Evolutionary conservation across 306 rosid genomes (phyloP).

Genomic region (Cotoneaster glaucophyllus): DNA sequence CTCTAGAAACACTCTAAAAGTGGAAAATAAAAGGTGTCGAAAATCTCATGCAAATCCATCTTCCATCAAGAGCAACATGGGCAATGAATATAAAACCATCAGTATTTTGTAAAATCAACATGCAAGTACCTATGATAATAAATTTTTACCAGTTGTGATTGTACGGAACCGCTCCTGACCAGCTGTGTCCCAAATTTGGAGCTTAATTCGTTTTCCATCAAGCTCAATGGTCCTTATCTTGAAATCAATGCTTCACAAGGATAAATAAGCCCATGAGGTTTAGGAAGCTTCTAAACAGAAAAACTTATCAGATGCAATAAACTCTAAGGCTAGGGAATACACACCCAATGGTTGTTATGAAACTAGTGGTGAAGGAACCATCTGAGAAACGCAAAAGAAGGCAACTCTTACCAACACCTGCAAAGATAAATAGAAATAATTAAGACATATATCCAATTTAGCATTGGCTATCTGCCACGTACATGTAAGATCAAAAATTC

Average conservation of each 20-base stretch:
- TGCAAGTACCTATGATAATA: slow-evolving; percentile 4
- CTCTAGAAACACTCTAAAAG: not conserved
- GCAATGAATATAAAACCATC: not conserved
- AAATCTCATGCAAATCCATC: not conserved
- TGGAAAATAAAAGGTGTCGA: not conserved
- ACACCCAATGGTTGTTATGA: slow-evolving; percentile 92
- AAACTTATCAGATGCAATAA: not conserved
- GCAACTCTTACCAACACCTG: slow-evolving; percentile 99
- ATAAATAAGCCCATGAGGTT: slow-evolving; percentile 19
- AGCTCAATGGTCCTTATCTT: slow-evolving; percentile 89
- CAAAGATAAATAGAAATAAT: slow-evolving; percentile 16
- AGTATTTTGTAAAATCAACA: not conserved
- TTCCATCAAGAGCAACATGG: not conserved
- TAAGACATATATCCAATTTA: not conserved
- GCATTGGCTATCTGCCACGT: not conserved
- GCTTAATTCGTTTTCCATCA: slow-evolving; percentile 88
- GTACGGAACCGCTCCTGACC: slow-evolving; percentile 97
- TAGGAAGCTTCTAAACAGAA: slow-evolving; percentile 10
- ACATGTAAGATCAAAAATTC: not conserved
- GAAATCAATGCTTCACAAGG: slow-evolving; percentile 76
- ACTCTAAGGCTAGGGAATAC: slow-evolving; percentile 23
- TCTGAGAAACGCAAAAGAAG: slow-evolving; percentile 96
- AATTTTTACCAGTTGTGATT: slow-evolving; percentile 71
- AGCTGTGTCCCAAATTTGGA: slow-evolving; percentile 98
- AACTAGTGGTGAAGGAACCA: slow-evolving; percentile 91